phyloP scores from a whole-genome alignment of 129 eudicot genomes.

The Calendula officinalis region DNA sequence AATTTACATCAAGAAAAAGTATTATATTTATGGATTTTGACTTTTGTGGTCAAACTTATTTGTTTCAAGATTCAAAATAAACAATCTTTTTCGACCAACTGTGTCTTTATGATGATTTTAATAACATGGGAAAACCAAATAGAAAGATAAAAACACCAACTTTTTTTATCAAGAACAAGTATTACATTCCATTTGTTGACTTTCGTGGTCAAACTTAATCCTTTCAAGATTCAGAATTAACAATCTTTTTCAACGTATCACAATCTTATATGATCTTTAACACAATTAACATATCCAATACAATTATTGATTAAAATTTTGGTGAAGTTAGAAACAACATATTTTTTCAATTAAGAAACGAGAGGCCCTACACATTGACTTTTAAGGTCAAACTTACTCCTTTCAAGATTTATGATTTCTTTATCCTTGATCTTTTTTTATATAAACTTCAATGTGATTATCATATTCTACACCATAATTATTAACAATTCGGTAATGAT shows the following conservation, averaged over 20 bases:
- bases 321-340: not conserved
- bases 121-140: slow-evolving; percentile 4
- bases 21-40: not conserved
- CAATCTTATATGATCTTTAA: not conserved
- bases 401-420: not conserved
- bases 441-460: no score
- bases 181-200: slow-evolving; percentile 5
- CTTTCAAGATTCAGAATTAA: slow-evolving; percentile 2
- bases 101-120: not conserved
- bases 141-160: not conserved
- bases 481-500: not conserved
- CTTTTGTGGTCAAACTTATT: slow-evolving; percentile 10
- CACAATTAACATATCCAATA: not conserved
- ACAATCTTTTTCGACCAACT: not conserved
- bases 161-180: slow-evolving; percentile 9
- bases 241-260: not conserved
- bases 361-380: not conserved
- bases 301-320: not conserved
- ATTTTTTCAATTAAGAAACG: not conserved
- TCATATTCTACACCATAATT: no score
- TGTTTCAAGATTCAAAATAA: not conserved
- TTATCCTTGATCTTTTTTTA: no score
- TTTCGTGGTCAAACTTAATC: slow-evolving; percentile 2
- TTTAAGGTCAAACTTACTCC: slow-evolving; percentile 17
- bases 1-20: slow-evolving; percentile 2